Evolutionary conservation across 164 flowering plant species (phyloP), one percentile per base, ranked within the genome.

Genomic region (Magnolia kwangsiensis): DNA sequence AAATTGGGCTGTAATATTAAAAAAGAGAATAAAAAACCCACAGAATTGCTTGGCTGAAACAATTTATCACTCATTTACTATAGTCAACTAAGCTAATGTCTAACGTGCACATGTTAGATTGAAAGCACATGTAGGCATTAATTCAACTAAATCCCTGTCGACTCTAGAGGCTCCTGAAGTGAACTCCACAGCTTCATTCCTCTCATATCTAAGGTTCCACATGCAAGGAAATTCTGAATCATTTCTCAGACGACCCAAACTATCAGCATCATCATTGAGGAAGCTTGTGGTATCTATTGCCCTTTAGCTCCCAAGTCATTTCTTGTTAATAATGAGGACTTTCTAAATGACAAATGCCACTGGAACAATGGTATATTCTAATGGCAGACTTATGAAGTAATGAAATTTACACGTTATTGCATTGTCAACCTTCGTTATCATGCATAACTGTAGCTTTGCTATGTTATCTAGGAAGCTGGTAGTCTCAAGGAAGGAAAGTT

Each of bases 391-490:
- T 1, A 66, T 66, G 69, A 66, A 21, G 31, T 63, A 24, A 66
- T 66, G 69, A 66, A 16, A 31, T 6, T 16, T 68, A 8, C 31
- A 1, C 11, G 21, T 68, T 68, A 29, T 29, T 19, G n/a, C 51
- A 29, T 68, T 19, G 13, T 51, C 7, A 71, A 0, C 21, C 23
- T 58, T 24, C 37, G n/a, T 20, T 2, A 45, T 51, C 61, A 18
- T 71, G 65, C 19, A 71, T 58, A 10, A 31, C 51, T 72, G 20
- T 64, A 37, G 11, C 50, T 69, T 72, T n/a, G 76, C 27, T 73
- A 1, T 73, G 29, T 73, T 59, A 18, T 80, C 80, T 85, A 95
- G 99, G 91, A 96, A 91, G 82, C 81, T 84, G 21, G 70, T 96
- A 74, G 63, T 87, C 66, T 87, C 89, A 55, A 85, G 80, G 86